Conservation (phyloP, 2,329 filamentous ascomycete species). For the Botrytis sinoallii region DNA sequence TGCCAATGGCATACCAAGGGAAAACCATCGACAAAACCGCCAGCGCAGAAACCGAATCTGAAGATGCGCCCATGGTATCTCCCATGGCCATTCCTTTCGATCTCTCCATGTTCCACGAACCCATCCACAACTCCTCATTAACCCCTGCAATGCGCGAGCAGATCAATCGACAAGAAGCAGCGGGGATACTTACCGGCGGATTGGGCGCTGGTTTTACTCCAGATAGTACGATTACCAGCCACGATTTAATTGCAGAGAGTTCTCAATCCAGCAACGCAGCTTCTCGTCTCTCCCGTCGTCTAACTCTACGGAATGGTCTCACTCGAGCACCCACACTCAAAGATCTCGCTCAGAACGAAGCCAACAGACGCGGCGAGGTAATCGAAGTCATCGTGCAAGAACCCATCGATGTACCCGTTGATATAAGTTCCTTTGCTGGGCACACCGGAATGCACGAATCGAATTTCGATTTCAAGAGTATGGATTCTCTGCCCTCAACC, state of each 20-base stretch:
- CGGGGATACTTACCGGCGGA: conserved; percentile 55
- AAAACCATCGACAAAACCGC: conserved; percentile 27
- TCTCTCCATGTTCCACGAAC: conserved; percentile 33
- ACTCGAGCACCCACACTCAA: conserved; percentile 45
- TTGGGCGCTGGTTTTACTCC: conserved; percentile 53
- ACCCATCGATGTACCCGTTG: conserved; percentile 22
- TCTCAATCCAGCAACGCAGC: conserved; percentile 21
- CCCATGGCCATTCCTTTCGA: conserved; percentile 26
- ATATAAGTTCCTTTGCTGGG: conserved; percentile 34
- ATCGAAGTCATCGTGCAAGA: conserved; percentile 54
- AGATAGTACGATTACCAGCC: conserved; percentile 47
- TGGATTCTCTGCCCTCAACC: conserved; percentile 25
- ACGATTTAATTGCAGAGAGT: conserved; percentile 46
- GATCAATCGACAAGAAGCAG: conserved; percentile 45
- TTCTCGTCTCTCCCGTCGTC: conserved; percentile 22
- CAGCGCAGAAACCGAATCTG: conserved; percentile 26
- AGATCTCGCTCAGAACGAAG: conserved; percentile 54
- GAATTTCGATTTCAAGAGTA: conserved; percentile 24
- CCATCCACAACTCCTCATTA: conserved; percentile 20
- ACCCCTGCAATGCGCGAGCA: conserved; percentile 28
- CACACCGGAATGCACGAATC: conserved; percentile 20
- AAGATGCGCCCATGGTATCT: conserved; percentile 22
- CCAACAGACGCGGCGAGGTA: conserved; percentile 57
- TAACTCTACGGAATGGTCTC: conserved; percentile 29
- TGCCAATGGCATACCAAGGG: conserved; percentile 28